phyloP scores from a whole-genome alignment of 306 rosid species.

The Morella rubra region DNA sequence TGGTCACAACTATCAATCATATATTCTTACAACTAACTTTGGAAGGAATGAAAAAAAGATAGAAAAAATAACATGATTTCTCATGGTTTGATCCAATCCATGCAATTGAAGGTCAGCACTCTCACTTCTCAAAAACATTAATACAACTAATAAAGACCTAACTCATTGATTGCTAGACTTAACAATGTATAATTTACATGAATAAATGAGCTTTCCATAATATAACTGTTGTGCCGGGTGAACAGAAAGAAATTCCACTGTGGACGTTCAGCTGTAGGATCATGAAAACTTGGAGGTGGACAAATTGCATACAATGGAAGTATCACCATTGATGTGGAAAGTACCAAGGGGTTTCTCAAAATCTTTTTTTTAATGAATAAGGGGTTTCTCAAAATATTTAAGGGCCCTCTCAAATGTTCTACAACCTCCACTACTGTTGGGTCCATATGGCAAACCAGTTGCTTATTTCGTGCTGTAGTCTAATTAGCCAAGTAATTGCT shows the following conservation, averaged over 20 bases:
- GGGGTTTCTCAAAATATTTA: background rate
- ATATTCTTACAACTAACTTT: background rate
- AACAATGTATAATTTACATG: background rate
- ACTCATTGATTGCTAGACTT: constrained; percentile 1
- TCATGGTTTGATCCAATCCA: background rate
- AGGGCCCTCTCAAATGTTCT: background rate
- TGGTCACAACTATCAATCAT: background rate
- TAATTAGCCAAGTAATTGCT: background rate
- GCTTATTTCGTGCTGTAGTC: background rate
- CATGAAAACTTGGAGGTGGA: background rate
- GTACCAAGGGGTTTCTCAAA: background rate
- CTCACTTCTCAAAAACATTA: background rate
- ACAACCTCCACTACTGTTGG: background rate
- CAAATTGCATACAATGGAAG: background rate
- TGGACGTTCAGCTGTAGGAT: background rate
- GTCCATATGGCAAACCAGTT: background rate
- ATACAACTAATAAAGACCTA: background rate
- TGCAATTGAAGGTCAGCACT: background rate
- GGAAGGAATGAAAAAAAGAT: background rate
- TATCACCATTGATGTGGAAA: too few relatives aligned
- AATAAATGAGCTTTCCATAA: background rate
- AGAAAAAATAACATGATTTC: background rate
- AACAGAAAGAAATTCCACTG: background rate
- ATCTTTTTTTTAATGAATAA: too few relatives aligned
- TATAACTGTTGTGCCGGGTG: background rate